Conservation (phyloP, 495 filamentous ascomycete species). For the Thermochaetoides thermophila region DNA sequence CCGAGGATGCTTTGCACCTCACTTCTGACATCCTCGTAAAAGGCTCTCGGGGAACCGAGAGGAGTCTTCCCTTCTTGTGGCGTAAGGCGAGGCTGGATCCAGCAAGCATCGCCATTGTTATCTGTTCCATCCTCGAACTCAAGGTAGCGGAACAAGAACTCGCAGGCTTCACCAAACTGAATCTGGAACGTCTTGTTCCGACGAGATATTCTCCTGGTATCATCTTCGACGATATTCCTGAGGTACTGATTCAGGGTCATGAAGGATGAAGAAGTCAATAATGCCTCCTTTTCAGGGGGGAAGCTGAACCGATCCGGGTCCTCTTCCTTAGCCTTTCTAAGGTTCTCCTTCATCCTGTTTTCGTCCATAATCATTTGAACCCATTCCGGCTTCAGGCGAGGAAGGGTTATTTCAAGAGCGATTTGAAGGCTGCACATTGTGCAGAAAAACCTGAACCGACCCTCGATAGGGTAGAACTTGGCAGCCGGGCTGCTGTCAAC, state of each 20-base stretch:
- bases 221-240: conserved; percentile 39
- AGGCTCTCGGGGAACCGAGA: conserved; percentile 14
- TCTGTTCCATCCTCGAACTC: conserved; percentile 37
- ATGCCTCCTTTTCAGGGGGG: conserved; percentile 16
- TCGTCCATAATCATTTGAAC: conserved; percentile 43
- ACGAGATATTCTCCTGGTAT: conserved; percentile 36
- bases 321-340: conserved; percentile 34
- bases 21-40: conserved; percentile 20
- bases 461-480: conserved; percentile 18
- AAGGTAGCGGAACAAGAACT: conserved; percentile 45
- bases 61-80: conserved; percentile 11
- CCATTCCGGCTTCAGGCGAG: conserved; percentile 34
- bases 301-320: conserved; percentile 47
- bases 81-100: conserved; percentile 12
- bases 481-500: not conserved
- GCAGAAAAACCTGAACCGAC: conserved; percentile 39
- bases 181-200: conserved; percentile 59
- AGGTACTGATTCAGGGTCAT: conserved; percentile 47
- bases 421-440: conserved; percentile 24
- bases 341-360: conserved; percentile 34
- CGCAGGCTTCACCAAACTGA: conserved; percentile 51
- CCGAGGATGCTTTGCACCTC: conserved; percentile 21
- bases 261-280: conserved; percentile 36
- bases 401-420: conserved; percentile 34
- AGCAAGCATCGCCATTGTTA: conserved; percentile 11